Conservation (phyloP, 257 asterid genomes). For the Solanum chilense region DNA sequence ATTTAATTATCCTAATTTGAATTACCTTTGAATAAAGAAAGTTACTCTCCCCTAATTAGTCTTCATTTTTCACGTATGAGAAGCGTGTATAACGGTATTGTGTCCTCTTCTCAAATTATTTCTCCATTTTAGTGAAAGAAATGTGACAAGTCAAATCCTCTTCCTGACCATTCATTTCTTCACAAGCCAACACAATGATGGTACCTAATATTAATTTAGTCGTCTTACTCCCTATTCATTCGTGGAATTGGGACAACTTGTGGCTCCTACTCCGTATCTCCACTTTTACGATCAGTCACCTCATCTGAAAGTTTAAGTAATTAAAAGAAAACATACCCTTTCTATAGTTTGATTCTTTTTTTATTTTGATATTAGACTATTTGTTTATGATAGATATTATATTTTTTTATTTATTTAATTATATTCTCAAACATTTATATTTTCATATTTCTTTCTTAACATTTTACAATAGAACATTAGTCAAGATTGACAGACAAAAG, state of each 20-base stretch:
- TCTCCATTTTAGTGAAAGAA: neutral
- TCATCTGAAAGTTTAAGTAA: neutral
- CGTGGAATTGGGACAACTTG: neutral
- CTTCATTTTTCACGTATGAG: neutral
- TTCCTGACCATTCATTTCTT: neutral
- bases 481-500: neutral
- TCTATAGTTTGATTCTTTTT: neutral
- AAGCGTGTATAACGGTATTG: neutral
- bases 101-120: neutral
- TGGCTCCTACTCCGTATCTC: neutral
- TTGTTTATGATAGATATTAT: neutral
- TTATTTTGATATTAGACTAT: neutral
- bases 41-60: neutral
- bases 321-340: neutral
- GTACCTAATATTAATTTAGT: neutral
- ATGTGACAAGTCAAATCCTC: neutral
- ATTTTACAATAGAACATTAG: neutral
- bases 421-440: neutral
- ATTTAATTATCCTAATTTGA: neutral
- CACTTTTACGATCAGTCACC: neutral
- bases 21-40: neutral
- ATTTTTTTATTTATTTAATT: neutral
- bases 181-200: neutral
- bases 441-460: neutral
- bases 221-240: neutral